These are phyloP conservation scores for Colletotrichum ledebouriae DNA, from an alignment of 2,329 filamentous ascomycete species.

Conservation along the genomic window DNA sequence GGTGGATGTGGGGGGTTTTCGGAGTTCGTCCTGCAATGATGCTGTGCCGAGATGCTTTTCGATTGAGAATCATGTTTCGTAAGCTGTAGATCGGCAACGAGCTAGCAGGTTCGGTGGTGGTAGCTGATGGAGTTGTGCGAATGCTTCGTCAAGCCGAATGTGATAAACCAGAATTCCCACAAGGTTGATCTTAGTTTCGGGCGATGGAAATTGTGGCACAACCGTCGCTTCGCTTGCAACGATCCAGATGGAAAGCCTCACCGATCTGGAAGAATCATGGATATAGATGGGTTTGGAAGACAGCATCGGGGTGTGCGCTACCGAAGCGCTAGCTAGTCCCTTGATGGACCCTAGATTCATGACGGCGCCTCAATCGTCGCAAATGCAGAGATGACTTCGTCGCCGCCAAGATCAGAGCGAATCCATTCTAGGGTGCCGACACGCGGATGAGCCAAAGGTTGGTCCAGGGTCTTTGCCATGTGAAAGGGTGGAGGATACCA, in stretches of 20 bases:
- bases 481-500: conserved; percentile 13
- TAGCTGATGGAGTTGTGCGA: not conserved
- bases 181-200: conserved; percentile 18
- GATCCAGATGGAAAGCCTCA: conserved; percentile 9
- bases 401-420: conserved; percentile 16
- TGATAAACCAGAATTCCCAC: not conserved
- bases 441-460: not conserved
- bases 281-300: not conserved
- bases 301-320: conserved; percentile 3
- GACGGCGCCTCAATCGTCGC: conserved; percentile 12
- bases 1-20: conserved; percentile 26
- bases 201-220: not conserved
- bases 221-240: conserved; percentile 12
- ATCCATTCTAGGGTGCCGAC: conserved; percentile 10
- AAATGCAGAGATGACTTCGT: conserved; percentile 9
- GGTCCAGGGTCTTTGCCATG: conserved; percentile 7
- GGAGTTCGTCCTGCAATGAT: conserved; percentile 23
- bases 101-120: conserved; percentile 9
- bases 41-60: conserved; percentile 31
- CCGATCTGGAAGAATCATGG: not conserved
- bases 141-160: conserved; percentile 8
- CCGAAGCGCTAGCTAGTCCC: conserved; percentile 8
- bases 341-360: conserved; percentile 10
- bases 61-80: conserved; percentile 37
- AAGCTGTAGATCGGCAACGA: conserved; percentile 34